Evolutionary conservation across 768 basidiomycete genomes (phyloP), one percentile per base, ranked within the genome.

Genomic region (Leccinum rimulosum): DNA sequence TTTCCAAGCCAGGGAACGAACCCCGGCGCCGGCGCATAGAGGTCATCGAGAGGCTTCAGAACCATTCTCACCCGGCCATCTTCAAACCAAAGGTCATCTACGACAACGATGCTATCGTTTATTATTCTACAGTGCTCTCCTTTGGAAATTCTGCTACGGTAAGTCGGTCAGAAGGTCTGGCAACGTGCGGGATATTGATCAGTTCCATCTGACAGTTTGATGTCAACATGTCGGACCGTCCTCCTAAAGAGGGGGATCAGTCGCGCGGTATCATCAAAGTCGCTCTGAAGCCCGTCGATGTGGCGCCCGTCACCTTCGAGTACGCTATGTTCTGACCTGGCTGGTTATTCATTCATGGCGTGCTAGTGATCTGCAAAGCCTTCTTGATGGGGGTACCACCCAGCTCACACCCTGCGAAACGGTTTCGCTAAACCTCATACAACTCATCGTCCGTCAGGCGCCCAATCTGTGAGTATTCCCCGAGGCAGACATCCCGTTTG

Each of bases 381-480:
- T 74, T 31, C 12, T 73, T 2, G 63, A 72, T 22, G 72, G 73
- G 1, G 55, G 22, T 2, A 64, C 62, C 3, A 65, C n/a, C 0
- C 68, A 70, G 6, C 47, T 72, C 28, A 73, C n/a, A 19, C 63
- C 53, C 35, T 62, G 73, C 27, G 72, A 75, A 4, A 40, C 68
- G 1, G 72, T 73, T 3, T 80, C 81, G 0, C 73, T 76, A 0
- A 84, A 80, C 38, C 63, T 84, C 1, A 56, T 84, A 0, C 82
- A 84, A 49, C 67, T 84, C 1, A 73, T 84, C 12, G 59, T 84
- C 2, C 76, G 81, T 0, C 82, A 84, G 54, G 75, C 69, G 0
- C 74, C 77, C 0, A 83, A 84, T 36, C 61, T 77, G 82, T 80
- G 55, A 31, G 77, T 72, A 27, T 11, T 50, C 49, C 31, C 48